A percentile compares a stretch with the other conserved stretches of the same genome.
Conservation (phyloP, 2,329 filamentous ascomycete species). For the Talaromyces sp. region DNA sequence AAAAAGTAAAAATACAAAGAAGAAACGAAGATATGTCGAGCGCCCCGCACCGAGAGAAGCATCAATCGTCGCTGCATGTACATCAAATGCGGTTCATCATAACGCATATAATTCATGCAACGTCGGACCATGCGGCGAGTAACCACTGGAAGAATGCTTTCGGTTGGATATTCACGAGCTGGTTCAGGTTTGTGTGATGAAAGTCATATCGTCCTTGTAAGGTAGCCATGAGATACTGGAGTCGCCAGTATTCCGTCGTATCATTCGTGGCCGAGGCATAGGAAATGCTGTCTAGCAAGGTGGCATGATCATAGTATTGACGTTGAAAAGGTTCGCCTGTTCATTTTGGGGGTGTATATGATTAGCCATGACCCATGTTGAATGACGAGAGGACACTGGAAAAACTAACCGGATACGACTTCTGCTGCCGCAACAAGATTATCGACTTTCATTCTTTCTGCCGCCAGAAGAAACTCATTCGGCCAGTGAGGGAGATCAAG, state of each 20-base stretch:
- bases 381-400: neutral
- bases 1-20: neutral
- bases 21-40: neutral
- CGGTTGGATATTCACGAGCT: slow-evolving; percentile 47
- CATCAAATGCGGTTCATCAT: neutral
- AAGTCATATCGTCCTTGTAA: slow-evolving; percentile 67
- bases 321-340: slow-evolving; percentile 25
- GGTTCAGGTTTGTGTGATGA: slow-evolving; percentile 58
- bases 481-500: slow-evolving; percentile 66
- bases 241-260: slow-evolving; percentile 36
- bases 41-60: neutral
- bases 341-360: slow-evolving; percentile 9
- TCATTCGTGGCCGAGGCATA: slow-evolving; percentile 32
- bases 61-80: neutral
- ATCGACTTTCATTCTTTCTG: slow-evolving; percentile 60
- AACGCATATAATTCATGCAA: neutral
- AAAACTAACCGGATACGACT: slow-evolving; percentile 43
- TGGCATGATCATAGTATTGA: slow-evolving; percentile 24
- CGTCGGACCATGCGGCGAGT: slow-evolving; percentile 41
- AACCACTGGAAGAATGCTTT: slow-evolving; percentile 56
- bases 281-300: slow-evolving; percentile 25
- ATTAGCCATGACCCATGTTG: neutral
- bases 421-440: slow-evolving; percentile 57
- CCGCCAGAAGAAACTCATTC: slow-evolving; percentile 63
- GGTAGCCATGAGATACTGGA: slow-evolving; percentile 64